Conservation (phyloP, 1,284 basidiomycete genomes). For the Cryptococcus sp. region DNA sequence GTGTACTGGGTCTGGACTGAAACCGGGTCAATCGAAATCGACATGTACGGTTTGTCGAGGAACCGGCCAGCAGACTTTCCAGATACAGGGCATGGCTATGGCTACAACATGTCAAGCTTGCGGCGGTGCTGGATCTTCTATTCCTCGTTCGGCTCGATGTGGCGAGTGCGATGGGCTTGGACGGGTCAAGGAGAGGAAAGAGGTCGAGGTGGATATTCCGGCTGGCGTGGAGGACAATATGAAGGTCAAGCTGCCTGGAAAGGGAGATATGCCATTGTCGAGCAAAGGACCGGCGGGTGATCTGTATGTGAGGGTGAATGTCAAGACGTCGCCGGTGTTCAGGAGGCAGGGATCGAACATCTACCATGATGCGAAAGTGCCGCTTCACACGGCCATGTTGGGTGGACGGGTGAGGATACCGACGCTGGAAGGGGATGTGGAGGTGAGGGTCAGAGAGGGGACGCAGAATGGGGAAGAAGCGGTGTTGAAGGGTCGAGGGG, state of each 20-base stretch:
- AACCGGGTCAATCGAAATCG: conserved; percentile 74
- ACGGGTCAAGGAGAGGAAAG: conserved; percentile 72
- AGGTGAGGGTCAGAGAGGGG: conserved; percentile 85
- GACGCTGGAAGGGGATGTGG: conserved; percentile 92
- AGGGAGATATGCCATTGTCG: conserved; percentile 78
- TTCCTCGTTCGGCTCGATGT: conserved; percentile 76
- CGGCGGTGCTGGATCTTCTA: conserved; percentile 71
- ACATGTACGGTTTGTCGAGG: conserved; percentile 80
- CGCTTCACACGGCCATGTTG: conserved; percentile 83
- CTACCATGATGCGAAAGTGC: conserved; percentile 85
- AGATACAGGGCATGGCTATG: conserved; percentile 97
- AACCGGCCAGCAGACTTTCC: conserved; percentile 81
- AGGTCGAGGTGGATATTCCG: conserved; percentile 78
- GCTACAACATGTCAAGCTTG: conserved; percentile 84
- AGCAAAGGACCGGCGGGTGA: conserved; percentile 76
- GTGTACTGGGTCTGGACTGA: conserved; percentile 83
- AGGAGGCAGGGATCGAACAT: conserved; percentile 87
- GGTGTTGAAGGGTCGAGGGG: conserved; percentile 83
- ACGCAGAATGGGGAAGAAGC: conserved; percentile 98
- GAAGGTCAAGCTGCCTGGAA: conserved; percentile 75
- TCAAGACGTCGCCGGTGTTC: conserved; percentile 78
- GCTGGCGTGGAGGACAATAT: conserved; percentile 96
- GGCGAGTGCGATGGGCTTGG: conserved; percentile 79
- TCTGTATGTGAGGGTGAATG: conserved; percentile 80
- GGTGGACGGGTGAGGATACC: conserved; percentile 90